Base-by-base conservation (phyloP, 805 yeast genomes). In the Candida tammaniensis region DNA sequence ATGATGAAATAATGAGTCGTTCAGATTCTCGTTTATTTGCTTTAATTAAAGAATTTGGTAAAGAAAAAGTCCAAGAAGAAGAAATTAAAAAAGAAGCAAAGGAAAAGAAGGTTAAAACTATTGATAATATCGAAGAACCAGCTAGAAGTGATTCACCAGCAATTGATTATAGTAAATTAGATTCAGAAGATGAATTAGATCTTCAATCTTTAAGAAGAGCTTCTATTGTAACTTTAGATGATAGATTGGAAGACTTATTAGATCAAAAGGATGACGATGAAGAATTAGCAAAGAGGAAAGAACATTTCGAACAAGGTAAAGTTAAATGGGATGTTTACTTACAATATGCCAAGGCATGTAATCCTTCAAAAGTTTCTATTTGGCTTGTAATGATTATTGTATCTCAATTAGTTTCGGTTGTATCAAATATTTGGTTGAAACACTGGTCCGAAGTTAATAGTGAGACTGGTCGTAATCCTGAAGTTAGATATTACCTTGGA, bases 361-460 rank as follows among this genome's bases (percentile, higher is more conserved):
- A 86, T 42, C 74, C 82, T 7, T 61, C 52, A 31, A 77, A 76
- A 41, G 95, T 88, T 12, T 17, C 68, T 0, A 47, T 82, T 2
- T 82, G 80, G 53, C 46, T 87, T 32, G 33, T 54, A 0, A 69
- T 78, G 43, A 70, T 84, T 42, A 51, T 82, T n/a, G 30, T 72
- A 4, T 71, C 86, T 0, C 82, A 77, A 73, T 54, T 71, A 8
- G 51, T 80, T 31, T 72, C 80, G 38, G 91, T 86, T 32, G 63
- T 64, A 28, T 80, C 88, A 23, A 88, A 82, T 54, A 76, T 91
- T 35, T 93, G 99, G 99, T 75, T 93, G 51, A 93, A 93, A 58
- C 86, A 86, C 58, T 93, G 98, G 98, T 86, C 98, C 9, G 99
- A 93, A 55, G 76, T 83, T 15, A 93, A 91, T 54, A 72, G 89